Evolutionary conservation across 345 rosid species (phyloP), one percentile per base, ranked within the genome.

Genomic region (Acer saccharum): DNA sequence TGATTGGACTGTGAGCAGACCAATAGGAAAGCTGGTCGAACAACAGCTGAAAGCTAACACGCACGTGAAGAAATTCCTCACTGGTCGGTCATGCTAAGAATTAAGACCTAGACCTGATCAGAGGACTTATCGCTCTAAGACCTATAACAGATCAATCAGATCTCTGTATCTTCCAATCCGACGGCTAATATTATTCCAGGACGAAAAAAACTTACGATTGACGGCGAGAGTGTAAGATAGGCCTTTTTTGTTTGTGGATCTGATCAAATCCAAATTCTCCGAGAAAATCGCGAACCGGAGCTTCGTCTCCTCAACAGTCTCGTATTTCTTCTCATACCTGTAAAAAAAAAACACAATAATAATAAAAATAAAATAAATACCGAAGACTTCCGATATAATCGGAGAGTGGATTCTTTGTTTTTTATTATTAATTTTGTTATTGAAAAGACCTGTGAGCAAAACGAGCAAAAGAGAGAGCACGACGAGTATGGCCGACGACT

Each of bases 311-410:
- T 87, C 91, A 73, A 68, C 85, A 23, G 77, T 88, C 83, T 89
- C 85, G 76, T 94, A 96, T 69, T 27, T 85, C 87, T 91, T 96
- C 74, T 90, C 97, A 73, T 91, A 81, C 85, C 98, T 95, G 69
- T 43, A 71, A 60, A 61, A 10, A 3, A 2, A 48, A 43, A 43
- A 13, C 39, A 35, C 3, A 35, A 35, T 35, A 35, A 35, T 4
- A 4, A 4, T 35, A 35, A 32, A 32, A 32, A 32, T 32, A 4
- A 10, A 43, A 62, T 13, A 54, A 39, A 4, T 12, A 20, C 5
- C 55, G 11, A 27, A 5, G 69, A 65, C 32, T 64, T 43, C 66
- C 13, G 62, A 3, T 65, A 20, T 9, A 32, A 23, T 9, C 14
- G 17, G 25, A 20, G 10, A 11, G 20, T 35, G 3, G 14, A 27